Percentiles rank a stretch among this genome's conserved stretches.
These are phyloP conservation scores for Saturnispora kantuleensis DNA, from an alignment of 805 yeast species.

Conservation along the genomic window DNA sequence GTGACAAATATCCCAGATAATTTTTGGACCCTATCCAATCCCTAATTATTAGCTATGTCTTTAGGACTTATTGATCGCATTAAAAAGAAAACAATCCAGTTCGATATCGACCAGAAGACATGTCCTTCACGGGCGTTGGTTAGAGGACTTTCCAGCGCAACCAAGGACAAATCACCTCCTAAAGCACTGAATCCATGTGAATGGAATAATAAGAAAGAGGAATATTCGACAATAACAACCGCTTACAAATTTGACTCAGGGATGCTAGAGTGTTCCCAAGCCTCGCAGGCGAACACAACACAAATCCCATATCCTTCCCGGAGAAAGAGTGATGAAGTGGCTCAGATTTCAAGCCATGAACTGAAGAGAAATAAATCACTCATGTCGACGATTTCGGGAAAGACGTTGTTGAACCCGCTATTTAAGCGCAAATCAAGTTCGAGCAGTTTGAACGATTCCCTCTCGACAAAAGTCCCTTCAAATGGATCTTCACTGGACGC, in stretches of 20 bases:
- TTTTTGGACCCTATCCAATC: no score
- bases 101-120: neutral
- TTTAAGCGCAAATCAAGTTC: conserved; percentile 4
- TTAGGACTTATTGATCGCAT: conserved; percentile 1
- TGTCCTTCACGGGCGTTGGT: neutral
- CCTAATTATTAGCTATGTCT: neutral
- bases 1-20: no score
- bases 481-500: neutral
- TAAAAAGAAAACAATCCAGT: neutral
- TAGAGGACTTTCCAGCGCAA: neutral
- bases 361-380: conserved; percentile 1
- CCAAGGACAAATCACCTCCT: neutral
- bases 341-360: neutral
- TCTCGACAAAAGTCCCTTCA: neutral
- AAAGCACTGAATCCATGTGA: neutral
- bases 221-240: conserved; percentile 4
- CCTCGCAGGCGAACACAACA: neutral
- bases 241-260: conserved; percentile 7
- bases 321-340: no score
- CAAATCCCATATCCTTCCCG: no score
- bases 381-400: neutral
- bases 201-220: conserved; percentile 1
- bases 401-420: neutral
- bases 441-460: neutral
- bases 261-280: neutral